Evolutionary conservation across 2,329 filamentous ascomycete species (phyloP), one percentile per base, ranked within the genome.

Genomic region (Pseudocercospora fijiensis): DNA sequence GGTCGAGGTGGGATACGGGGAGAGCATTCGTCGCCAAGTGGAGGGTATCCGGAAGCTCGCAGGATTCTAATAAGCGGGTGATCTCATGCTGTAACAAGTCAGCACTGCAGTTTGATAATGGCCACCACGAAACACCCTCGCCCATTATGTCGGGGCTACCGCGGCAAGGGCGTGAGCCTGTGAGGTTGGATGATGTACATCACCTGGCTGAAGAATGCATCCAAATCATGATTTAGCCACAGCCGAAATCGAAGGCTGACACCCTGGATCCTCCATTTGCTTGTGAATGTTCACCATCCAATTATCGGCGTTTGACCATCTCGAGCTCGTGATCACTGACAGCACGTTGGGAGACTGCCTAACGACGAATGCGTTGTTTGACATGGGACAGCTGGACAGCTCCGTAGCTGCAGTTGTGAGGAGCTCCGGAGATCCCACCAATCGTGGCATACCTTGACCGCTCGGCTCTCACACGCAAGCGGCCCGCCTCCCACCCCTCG

Each of bases 1-100:
- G 51, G 78, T 82, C 22, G 80, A 81, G 73, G 66, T 83, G 61
- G 82, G 81, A 18, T 83, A 83, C 72, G 81, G 80, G 22, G 78
- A 79, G 66, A 72, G 49, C 52, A 68, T 73, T 66, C 70, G 66
- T 55, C 75, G 79, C 47, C 77, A 75, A 67, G 58, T 77, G 43
- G 70, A 62, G 56, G 81, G 81, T 8, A 65, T 83, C 41, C 77
- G 73, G 64, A 78, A 73, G 55, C 72, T 82, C 45, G 51, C 68
- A 30, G 69, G 71, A 58, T 61, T 67, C 27, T 71, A 26, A 37
- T 16, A 59, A 71, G 58, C 49, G 58, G 30, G 55, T 47, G 30
- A 63, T 59, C 55, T 63, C 45, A n/a, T n/a, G n/a, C n/a, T n/a
- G 45, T 45, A 55, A 55, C 24, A 49, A 16, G 58, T 56, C 53